Base-by-base conservation (phyloP, 345 rosid species). In the Aquilaria sinensis region DNA sequence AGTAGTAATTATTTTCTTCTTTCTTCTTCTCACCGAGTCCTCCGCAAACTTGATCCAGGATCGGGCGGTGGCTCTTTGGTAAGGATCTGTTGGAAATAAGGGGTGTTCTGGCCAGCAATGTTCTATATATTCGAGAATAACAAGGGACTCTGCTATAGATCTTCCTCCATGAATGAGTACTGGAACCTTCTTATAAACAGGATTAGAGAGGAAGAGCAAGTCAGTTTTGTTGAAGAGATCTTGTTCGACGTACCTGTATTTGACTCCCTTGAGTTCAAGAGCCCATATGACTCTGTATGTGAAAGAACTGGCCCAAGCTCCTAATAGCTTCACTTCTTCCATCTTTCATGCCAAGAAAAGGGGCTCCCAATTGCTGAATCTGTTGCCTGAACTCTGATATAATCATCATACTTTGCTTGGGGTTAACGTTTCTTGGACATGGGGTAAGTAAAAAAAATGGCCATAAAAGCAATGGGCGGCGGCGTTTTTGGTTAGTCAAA, bases 151-250 rank as follows among this genome's bases (percentile, higher is more conserved):
- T 32, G 64, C 37, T 49, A 76, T 13, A 13, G 80, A 50, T 46
- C 63, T 79, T 46, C 63, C 75, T 2, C 59, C 62, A 67, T 74
- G 83, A 59, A 71, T 33, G 16, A 79, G 66, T 12, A 79, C 80
- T 9, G 83, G 83, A 16, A 76, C 63, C 53, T 73, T 74, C 73
- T 71, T 76, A 63, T 73, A 72, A 61, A 79, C 57, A 53, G 80
- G 80, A 57, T 76, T 79, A 2, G 45, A 70, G 43, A n/a, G 57
- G 7, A 80, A 70, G 55, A 77, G 75, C 56, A 67, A 57, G 37
- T 69, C 72, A 30, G 79, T 80, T 59, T 77, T 80, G 71, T 75
- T 67, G 10, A 1, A 31, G 33, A 73, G 54, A 51, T 75, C 52
- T 48, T 76, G 68, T 56, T 79, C 80, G 49, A 70, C 23, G 8